phyloP scores from a whole-genome alignment of 140 eudicot genomes.

The Anethum foeniculum region DNA sequence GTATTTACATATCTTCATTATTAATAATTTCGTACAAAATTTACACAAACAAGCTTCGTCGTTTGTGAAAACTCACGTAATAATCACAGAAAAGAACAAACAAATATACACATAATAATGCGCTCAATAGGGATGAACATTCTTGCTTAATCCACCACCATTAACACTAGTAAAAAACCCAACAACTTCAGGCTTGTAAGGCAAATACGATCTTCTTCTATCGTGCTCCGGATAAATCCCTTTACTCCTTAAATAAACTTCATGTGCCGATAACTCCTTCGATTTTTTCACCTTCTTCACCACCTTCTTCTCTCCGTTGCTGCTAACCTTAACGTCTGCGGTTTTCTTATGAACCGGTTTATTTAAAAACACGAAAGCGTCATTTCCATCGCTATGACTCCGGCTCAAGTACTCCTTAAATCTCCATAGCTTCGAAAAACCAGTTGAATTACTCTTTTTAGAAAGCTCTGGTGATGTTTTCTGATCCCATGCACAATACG shows the following conservation, averaged over 20 bases:
- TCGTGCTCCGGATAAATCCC: constrained; percentile 35
- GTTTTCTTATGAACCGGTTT: constrained; percentile 9
- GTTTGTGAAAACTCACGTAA: neutral
- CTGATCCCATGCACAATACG: constrained; percentile 47
- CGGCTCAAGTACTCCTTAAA: constrained; percentile 42
- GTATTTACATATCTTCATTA: neutral
- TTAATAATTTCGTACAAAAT: neutral
- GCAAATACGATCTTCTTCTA: constrained; percentile 52
- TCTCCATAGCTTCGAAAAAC: constrained; percentile 84
- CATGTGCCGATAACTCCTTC: constrained; percentile 49
- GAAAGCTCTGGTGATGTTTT: constrained; percentile 34
- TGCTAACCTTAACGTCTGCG: constrained; percentile 17
- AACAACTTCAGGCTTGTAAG: constrained; percentile 66
- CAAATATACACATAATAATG: neutral
- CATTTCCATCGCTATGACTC: constrained; percentile 84
- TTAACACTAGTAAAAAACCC: constrained; percentile 78
- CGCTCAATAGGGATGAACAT: constrained; percentile 65
- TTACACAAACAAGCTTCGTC: neutral
- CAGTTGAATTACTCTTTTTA: constrained; percentile 83
- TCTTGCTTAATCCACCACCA: constrained; percentile 52
- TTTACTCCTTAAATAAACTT: constrained; percentile 48
- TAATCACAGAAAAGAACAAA: neutral
- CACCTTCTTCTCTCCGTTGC: constrained; percentile 28
- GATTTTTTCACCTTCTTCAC: constrained; percentile 28
- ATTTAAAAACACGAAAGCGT: constrained; percentile 69